Evolutionary conservation across 139 green algal species (phyloP).

Genomic region (Coccomyxa sp.): DNA sequence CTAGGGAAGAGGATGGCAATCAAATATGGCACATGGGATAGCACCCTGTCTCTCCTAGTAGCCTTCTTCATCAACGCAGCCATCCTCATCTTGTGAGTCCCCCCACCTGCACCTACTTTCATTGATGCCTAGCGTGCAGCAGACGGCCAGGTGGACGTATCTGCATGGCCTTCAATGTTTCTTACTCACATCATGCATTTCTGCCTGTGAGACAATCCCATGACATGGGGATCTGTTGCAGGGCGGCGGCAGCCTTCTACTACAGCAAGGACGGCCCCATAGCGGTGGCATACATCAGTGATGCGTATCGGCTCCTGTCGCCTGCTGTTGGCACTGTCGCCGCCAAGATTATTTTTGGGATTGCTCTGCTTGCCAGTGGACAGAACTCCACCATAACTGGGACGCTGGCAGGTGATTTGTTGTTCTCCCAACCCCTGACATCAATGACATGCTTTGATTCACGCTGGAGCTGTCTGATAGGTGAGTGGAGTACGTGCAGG

Average conservation of each 20-base stretch:
- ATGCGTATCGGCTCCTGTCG: constrained; percentile 46
- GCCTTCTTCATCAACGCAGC: constrained; percentile 66
- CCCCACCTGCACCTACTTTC: not conserved
- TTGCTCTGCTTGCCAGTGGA: constrained; percentile 41
- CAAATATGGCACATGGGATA: constrained; percentile 46
- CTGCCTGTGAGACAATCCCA: not conserved
- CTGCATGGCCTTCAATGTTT: not conserved
- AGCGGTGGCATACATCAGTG: constrained; percentile 3
- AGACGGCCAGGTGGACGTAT: not conserved
- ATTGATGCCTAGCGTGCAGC: constrained; percentile 14
- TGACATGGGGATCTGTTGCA: constrained; percentile 41
- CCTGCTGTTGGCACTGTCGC: constrained; percentile 39
- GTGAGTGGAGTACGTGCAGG: not conserved
- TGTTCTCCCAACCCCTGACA: no score
- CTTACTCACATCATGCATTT: not conserved
- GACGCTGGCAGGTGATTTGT: constrained; percentile 37
- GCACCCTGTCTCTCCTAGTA: constrained; percentile 38
- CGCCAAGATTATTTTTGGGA: constrained; percentile 43
- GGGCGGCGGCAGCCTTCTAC: constrained; percentile 50
- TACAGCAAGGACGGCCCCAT: constrained; percentile 11
- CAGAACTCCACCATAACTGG: constrained; percentile 59
- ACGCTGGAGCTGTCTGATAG: no score
- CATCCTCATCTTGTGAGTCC: constrained; percentile 57
- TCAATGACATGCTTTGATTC: no score
- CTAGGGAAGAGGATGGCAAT: constrained; percentile 33